Base-by-base conservation (phyloP, 495 filamentous ascomycete species). In the Penicillium dipodomyicola region DNA sequence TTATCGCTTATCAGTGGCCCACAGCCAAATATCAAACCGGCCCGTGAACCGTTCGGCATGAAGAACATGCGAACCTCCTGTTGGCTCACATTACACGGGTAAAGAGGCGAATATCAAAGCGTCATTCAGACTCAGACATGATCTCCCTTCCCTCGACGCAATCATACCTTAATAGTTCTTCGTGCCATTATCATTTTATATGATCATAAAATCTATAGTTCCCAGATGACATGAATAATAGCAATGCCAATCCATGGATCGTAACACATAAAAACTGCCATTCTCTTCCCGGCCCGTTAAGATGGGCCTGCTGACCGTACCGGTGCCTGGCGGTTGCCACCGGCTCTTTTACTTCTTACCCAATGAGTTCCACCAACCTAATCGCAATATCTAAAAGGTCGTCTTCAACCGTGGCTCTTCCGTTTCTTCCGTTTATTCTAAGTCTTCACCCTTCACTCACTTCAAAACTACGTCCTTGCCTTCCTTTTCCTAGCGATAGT, bases 261-360 rank as follows among this genome's bases (percentile, higher is more conserved):
- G 9, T 39, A 23, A 20, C n/a, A 27, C 19, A 27, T 29, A 11
- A 35, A 51, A 35, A 35, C 25, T 37, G 35, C 2, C 35, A 39
- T 37, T 23, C 23, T n/a, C 17, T 9, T 43, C 12, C 46, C 48
- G 47, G 47, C 29, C 48, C 27, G 50, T 52, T 17, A 43, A 22
- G 12, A 27, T 37, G 15, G 33, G 23, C 22, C 43, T 15, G 33
- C 29, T 56, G 37, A 63, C 64, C 64, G 64, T 64, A 64, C 64
- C 61, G 64, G 61, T 60, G 22, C 35, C 51, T 58, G 45, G 57
- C 60, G 60, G 57, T 66, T 66, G 64, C 64, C 64, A 66, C 64
- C 64, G 64, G 64, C 30, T 20, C 58, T 33, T 30, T 30, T 33
- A 33, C 30, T 10, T 33, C 30, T 57, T 57, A 37, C 11, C 51